phyloP scores from a whole-genome alignment of 148 eudicot species.

The Drosera capensis region DNA sequence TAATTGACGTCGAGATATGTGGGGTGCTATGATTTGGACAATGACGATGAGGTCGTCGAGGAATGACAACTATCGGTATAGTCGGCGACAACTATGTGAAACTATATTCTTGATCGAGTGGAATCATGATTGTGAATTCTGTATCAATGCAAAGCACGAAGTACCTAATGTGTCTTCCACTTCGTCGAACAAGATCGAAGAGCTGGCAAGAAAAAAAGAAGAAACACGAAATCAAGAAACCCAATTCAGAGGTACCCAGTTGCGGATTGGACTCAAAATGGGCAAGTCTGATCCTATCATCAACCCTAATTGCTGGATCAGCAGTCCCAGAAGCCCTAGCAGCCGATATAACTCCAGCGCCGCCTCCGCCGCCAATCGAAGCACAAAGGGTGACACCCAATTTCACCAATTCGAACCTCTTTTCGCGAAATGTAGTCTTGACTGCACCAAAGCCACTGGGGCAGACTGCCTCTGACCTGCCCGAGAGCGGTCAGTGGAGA shows the following conservation, averaged over 20 bases:
- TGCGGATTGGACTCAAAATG: conserved; percentile 21
- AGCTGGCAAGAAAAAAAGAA: too few relatives aligned
- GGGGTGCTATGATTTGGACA: too few relatives aligned
- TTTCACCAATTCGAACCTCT: conserved; percentile 29
- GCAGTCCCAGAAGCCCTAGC: conserved; percentile 42
- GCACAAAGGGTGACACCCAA: conserved; percentile 25
- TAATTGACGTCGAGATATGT: too few relatives aligned
- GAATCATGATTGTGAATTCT: too few relatives aligned
- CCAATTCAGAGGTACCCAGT: conserved; percentile 13
- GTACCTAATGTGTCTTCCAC: too few relatives aligned
- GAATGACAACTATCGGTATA: too few relatives aligned
- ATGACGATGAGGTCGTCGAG: too few relatives aligned
- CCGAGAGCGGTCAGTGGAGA: conserved; percentile 30
- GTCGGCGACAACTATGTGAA: too few relatives aligned
- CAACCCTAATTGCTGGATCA: conserved; percentile 20
- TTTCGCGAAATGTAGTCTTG: conserved; percentile 35
- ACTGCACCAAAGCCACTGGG: conserved; percentile 66
- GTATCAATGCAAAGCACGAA: too few relatives aligned
- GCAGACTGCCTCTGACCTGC: conserved; percentile 39
- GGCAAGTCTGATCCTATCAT: conserved; percentile 43
- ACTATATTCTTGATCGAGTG: too few relatives aligned
- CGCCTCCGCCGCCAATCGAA: conserved; percentile 33
- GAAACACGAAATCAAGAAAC: too few relatives aligned
- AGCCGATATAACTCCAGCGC: conserved; percentile 11
- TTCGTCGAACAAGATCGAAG: too few relatives aligned